These are phyloP conservation scores for Balakata baccata DNA, from an alignment of 345 rosid genomes.

Conservation along the genomic window DNA sequence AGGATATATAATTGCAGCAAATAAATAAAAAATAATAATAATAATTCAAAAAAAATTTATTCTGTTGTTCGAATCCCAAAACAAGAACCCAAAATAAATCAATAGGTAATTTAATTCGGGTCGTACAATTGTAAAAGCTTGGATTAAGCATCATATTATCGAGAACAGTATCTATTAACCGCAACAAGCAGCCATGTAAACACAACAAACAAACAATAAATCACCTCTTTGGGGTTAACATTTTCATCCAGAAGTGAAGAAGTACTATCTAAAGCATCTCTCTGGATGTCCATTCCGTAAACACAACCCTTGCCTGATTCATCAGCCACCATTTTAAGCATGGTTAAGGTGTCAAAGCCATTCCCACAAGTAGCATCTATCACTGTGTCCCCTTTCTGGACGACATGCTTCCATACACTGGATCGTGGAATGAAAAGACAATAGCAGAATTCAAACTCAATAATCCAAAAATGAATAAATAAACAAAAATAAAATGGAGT, in stretches of 20 bases:
- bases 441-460: background rate
- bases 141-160: background rate
- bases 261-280: conserved; percentile 57
- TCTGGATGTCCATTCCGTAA: conserved; percentile 76
- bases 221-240: conserved; percentile 55
- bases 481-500: background rate
- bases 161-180: background rate
- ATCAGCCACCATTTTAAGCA: conserved; percentile 66
- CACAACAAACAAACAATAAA: background rate
- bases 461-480: background rate
- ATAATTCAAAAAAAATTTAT: background rate
- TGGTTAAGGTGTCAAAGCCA: conserved; percentile 73
- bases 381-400: conserved; percentile 63
- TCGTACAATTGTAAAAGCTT: background rate
- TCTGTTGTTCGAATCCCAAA: background rate
- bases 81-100: background rate
- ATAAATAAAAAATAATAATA: background rate
- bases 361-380: conserved; percentile 93
- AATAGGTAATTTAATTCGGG: background rate
- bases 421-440: conserved; percentile 3
- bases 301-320: conserved; percentile 59
- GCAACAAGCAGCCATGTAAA: background rate
- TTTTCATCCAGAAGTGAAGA: conserved; percentile 48
- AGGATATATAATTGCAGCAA: background rate
- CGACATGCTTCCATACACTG: conserved; percentile 78